Conservation (phyloP, 2,329 filamentous ascomycete species). For the Colletotrichum siamense region DNA sequence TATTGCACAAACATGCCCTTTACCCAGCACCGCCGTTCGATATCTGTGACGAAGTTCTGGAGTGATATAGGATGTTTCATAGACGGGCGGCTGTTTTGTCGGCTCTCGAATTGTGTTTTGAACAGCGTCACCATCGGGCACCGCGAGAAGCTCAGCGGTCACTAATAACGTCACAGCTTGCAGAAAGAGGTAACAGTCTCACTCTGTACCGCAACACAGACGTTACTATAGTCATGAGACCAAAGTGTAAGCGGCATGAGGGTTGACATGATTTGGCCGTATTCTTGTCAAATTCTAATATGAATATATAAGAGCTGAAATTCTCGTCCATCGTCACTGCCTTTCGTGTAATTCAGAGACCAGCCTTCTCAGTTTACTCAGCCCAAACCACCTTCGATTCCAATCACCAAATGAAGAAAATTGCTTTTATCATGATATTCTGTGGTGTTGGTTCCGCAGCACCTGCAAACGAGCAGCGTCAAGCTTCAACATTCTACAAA, state of each 20-base stretch:
- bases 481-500: neutral
- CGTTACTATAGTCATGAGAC: neutral
- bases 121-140: neutral
- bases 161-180: neutral
- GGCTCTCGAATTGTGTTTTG: neutral
- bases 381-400: accelerated
- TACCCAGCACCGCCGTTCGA: neutral
- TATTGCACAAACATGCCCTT: neutral
- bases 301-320: neutral
- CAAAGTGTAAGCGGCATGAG: accelerated
- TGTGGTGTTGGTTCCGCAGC: neutral
- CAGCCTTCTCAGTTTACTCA: neutral
- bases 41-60: accelerated
- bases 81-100: neutral
- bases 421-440: neutral
- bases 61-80: neutral
- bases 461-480: neutral
- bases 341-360: neutral
- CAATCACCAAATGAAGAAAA: neutral
- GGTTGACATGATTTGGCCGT: neutral
- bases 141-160: neutral
- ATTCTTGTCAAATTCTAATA: neutral
- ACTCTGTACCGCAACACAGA: neutral
- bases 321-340: accelerated
- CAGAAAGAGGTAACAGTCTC: neutral